A percentile compares a stretch with the other conserved stretches of the same genome.
Evolutionary conservation across 2,329 filamentous ascomycete species (phyloP).

Genomic region (Phyllosticta citrichinensis): DNA sequence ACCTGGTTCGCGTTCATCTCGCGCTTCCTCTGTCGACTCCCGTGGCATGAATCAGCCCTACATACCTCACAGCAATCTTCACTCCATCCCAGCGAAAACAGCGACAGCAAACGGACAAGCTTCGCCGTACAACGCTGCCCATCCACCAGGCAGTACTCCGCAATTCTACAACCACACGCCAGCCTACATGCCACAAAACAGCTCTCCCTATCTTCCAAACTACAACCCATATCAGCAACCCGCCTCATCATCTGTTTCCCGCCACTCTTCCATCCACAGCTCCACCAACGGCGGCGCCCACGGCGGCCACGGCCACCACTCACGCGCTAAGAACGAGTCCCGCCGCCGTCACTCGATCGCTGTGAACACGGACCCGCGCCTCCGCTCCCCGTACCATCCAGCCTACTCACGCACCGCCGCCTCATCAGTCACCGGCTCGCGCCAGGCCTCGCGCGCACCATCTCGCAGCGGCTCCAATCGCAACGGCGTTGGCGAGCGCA

Average conservation of each 20-base stretch:
- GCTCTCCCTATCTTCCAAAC: constrained; percentile 8
- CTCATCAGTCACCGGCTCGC: constrained; percentile 11
- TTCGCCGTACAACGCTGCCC: not conserved
- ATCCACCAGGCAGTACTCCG: not conserved
- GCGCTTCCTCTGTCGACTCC: constrained; percentile 7
- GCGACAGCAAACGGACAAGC: not conserved
- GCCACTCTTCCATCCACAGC: not conserved
- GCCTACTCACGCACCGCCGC: not conserved
- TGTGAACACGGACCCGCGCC: constrained; percentile 20
- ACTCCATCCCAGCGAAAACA: not conserved
- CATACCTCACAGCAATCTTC: constrained; percentile 9
- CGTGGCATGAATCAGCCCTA: constrained; percentile 1
- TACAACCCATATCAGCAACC: constrained; percentile 1
- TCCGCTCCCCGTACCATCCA: not conserved
- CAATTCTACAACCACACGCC: constrained; percentile 3
- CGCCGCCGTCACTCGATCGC: constrained; percentile 16
- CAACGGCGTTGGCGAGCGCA: constrained; percentile 17
- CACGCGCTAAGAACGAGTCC: not conserved
- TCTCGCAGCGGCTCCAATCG: not conserved
- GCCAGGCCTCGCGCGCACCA: not conserved
- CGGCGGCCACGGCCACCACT: constrained; percentile 2
- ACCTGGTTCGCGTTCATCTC: constrained; percentile 2
- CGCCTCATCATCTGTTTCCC: not conserved
- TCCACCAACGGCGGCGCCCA: not conserved
- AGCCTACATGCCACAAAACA: not conserved